Percentiles rank a stretch among this genome's conserved stretches.
Conservation (phyloP, 371 early-diverging fungal genomes). For the Apophysomyces sp. region DNA sequence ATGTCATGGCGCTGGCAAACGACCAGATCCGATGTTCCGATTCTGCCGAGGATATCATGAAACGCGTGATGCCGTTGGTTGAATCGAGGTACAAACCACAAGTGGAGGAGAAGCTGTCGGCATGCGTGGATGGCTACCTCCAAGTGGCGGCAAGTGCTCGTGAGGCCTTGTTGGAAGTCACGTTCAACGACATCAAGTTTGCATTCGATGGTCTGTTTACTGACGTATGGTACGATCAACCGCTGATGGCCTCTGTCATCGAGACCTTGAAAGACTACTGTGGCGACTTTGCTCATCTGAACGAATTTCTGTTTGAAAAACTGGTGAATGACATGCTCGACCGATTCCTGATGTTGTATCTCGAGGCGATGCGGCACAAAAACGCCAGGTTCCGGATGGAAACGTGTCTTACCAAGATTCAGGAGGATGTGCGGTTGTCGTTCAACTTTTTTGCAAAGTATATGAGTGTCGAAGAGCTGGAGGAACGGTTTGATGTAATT, state of each 20-base stretch:
- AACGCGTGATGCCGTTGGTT: conserved; percentile 65
- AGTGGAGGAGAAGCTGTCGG: conserved; percentile 59
- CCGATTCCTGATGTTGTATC: conserved; percentile 73
- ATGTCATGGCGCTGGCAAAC: conserved; percentile 92
- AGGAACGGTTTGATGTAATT: conserved; percentile 72
- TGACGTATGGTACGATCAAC: conserved; percentile 86
- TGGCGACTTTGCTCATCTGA: conserved; percentile 80
- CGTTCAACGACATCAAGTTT: conserved; percentile 78
- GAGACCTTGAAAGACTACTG: conserved; percentile 92
- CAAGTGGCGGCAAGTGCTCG: conserved; percentile 72
- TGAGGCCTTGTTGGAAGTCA: conserved; percentile 76
- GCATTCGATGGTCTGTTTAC: conserved; percentile 77
- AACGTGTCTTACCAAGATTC: conserved; percentile 60
- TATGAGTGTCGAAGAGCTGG: conserved; percentile 62
- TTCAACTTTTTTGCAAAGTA: conserved; percentile 70
- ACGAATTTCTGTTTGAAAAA: conserved; percentile 83
- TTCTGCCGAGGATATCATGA: conserved; percentile 78
- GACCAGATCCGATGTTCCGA: conserved; percentile 88
- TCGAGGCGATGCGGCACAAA: conserved; percentile 83
- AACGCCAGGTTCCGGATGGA: conserved; percentile 73
- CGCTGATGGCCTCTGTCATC: conserved; percentile 77
- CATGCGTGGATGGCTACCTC: conserved; percentile 79
- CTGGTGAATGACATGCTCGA: conserved; percentile 85
- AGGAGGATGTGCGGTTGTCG: conserved; percentile 59
- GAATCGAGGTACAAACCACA: conserved; percentile 68